A percentile compares a stretch with the other conserved stretches of the same genome.
Evolutionary conservation across 306 rosid genomes (phyloP).

Genomic region (Fragaria ananassa): DNA sequence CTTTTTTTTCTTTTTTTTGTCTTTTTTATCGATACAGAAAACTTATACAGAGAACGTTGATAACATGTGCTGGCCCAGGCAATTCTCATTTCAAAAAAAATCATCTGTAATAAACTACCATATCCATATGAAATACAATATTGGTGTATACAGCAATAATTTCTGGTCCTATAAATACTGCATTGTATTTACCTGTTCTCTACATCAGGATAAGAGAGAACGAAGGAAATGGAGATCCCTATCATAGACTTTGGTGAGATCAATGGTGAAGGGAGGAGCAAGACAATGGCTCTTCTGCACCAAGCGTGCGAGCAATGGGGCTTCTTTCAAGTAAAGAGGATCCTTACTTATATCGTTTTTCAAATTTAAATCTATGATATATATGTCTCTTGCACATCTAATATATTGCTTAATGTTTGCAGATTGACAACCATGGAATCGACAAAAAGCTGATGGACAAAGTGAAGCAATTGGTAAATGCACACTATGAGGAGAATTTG

Average conservation of each 20-base stretch:
- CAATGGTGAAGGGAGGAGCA: slow-evolving; percentile 51
- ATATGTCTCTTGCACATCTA: background rate
- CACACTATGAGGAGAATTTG: slow-evolving; percentile 63
- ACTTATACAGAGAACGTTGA: no score
- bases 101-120: no score
- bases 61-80: no score
- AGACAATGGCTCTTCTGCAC: slow-evolving; percentile 58
- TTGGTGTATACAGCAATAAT: slow-evolving; percentile 3
- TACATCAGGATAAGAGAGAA: slow-evolving; percentile 19
- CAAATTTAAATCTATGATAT: background rate
- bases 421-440: slow-evolving; percentile 76
- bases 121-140: slow-evolving; percentile 17
- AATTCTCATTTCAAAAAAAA: no score
- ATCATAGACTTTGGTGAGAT: slow-evolving; percentile 66
- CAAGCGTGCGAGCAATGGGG: slow-evolving; percentile 84
- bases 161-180: slow-evolving; percentile 51
- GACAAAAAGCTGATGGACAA: slow-evolving; percentile 62
- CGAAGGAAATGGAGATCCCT: slow-evolving; percentile 52
- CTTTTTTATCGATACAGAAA: no score
- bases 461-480: slow-evolving; percentile 58
- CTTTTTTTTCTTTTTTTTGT: no score
- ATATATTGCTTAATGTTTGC: slow-evolving; percentile 21
- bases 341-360: background rate
- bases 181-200: slow-evolving; percentile 17
- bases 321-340: slow-evolving; percentile 48